Evolutionary conservation across 257 asterid genomes (phyloP), one percentile per base, ranked within the genome.

Genomic region (Cruciata laevipes): DNA sequence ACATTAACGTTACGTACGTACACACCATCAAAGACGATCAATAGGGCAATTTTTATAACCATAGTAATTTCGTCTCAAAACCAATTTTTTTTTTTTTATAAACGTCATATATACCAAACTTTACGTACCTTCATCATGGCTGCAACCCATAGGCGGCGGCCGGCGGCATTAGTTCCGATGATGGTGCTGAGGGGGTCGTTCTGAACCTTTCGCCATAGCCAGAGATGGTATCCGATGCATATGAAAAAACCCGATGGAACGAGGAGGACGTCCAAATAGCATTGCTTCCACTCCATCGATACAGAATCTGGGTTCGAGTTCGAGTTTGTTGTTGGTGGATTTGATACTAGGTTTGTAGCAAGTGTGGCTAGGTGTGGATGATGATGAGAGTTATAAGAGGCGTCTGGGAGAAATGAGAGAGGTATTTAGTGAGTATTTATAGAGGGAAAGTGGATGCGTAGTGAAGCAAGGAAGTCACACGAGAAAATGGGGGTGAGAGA

Each of bases 71-170:
- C 51, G 14, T 40, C 49, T 40, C 51, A 12, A 42, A 42, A 42
- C 12, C 51, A 42, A 13, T 3, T 12, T 42, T 12, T n/a, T n/a
- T n/a, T n/a, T n/a, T n/a, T n/a, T n/a, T n/a, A n/a, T n/a, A 37
- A 37, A 37, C 40, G 40, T 35, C 40, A 35, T 35, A 35, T 33
- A 37, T 37, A 2, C 30, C 2, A 27, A 27, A 37, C 42, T 12
- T 37, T 79, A 91, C 98, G 92, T 89, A 91, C 98, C 95, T 89
- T 87, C 95, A 91, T 89, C 35, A 91, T 91, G 74, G 96, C 87
- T 23, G 87, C 63, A 31, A 89, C 98, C 98, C 96, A 91, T 31
- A 85, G 79, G 11, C 96, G 85, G n/a, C 98, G 91, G 72, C 89
- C 96, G 3, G 49, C 83, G 18, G 96, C 78, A 68, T 91, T 91